These are phyloP conservation scores for Suhomyces guaymorum DNA, from an alignment of 1,139 yeast species.

Conservation along the genomic window DNA sequence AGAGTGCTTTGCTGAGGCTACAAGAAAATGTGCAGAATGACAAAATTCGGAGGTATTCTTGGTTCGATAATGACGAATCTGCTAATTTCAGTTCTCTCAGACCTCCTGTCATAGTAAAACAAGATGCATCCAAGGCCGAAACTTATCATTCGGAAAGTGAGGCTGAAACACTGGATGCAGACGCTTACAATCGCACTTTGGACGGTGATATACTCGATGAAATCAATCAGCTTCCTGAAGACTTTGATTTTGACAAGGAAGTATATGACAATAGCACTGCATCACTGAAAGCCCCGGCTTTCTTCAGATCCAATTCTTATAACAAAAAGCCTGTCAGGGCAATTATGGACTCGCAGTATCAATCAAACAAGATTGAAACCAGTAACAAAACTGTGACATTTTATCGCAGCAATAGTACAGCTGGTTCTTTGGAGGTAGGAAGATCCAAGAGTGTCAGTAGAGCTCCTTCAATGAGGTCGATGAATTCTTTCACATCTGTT, in stretches of 20 bases:
- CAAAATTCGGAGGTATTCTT: conserved; percentile 35
- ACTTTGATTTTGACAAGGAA: conserved; percentile 51
- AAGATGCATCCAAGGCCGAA: neutral
- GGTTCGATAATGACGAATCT: conserved; percentile 39
- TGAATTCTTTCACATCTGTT: conserved; percentile 28
- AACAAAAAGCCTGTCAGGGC: conserved; percentile 39
- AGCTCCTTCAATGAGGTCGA: conserved; percentile 31
- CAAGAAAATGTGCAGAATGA: neutral
- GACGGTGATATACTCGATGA: conserved; percentile 51
- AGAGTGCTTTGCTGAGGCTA: conserved; percentile 4
- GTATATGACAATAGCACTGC: conserved; percentile 16
- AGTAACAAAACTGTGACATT: conserved; percentile 58
- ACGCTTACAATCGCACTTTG: conserved; percentile 20
- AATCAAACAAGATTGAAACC: conserved; percentile 51
- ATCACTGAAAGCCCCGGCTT: conserved; percentile 10
- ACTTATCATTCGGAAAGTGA: conserved; percentile 7
- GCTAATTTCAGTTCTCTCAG: conserved; percentile 17
- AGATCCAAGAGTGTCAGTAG: conserved; percentile 27
- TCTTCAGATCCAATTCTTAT: conserved; percentile 38
- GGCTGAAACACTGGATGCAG: conserved; percentile 14
- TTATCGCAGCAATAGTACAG: conserved; percentile 34
- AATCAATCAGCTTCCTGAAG: conserved; percentile 59
- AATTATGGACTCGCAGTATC: conserved; percentile 22
- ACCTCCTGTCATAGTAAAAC: neutral
- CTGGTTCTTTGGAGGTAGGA: conserved; percentile 16